phyloP scores from a whole-genome alignment of 495 filamentous ascomycete genomes.

The Hypomontagnella monticulosa region DNA sequence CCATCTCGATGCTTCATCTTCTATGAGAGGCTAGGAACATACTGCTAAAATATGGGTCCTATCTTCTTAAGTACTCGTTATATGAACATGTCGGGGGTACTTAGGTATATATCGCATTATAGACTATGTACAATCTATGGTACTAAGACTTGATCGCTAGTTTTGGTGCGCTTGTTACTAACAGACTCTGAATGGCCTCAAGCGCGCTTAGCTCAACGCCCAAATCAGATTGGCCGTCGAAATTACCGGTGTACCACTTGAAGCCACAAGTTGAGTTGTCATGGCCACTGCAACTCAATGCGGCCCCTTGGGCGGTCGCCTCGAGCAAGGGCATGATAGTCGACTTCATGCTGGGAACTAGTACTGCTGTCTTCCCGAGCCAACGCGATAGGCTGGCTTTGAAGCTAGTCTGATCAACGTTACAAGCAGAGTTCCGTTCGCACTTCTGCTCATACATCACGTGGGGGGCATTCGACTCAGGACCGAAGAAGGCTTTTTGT shows the following conservation, averaged over 20 bases:
- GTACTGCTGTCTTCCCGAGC: constrained; percentile 71
- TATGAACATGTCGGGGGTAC: too few species aligned
- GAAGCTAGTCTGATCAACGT: constrained; percentile 76
- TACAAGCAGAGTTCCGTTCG: constrained; percentile 70
- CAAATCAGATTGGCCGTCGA: constrained; percentile 67
- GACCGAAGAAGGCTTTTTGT: constrained; percentile 64
- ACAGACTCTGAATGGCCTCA: constrained; percentile 63
- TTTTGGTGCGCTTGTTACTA: constrained; percentile 46
- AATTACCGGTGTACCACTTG: constrained; percentile 67
- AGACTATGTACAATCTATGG: not conserved
- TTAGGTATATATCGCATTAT: not conserved
- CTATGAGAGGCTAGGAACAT: not conserved
- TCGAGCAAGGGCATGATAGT: constrained; percentile 64
- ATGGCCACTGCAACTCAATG: constrained; percentile 68
- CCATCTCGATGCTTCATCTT: too few species aligned
- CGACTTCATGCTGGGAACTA: constrained; percentile 69
- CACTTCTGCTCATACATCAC: constrained; percentile 77
- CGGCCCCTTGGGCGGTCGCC: constrained; percentile 69
- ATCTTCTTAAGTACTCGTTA: too few species aligned
- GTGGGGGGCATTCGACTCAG: constrained; percentile 56
- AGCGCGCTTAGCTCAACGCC: constrained; percentile 71
- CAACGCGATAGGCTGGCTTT: constrained; percentile 82
- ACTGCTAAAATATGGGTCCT: not conserved
- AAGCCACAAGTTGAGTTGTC: constrained; percentile 71
- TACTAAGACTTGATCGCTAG: constrained; percentile 18